Conservation (phyloP, 345 rosid species). For the Eucalyptus pumila region DNA sequence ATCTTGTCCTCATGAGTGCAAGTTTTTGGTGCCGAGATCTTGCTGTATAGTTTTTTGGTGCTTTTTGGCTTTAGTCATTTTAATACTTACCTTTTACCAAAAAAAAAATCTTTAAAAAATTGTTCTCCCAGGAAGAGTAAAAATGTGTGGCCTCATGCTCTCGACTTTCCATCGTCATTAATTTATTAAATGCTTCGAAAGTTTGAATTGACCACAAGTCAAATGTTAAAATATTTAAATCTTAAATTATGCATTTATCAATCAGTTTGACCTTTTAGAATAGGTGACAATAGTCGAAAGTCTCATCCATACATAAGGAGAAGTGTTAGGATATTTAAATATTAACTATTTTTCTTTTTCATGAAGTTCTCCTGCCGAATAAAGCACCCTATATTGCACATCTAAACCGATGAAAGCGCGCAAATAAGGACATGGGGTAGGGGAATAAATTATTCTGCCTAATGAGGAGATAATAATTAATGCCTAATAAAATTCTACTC, state of each 20-base stretch:
- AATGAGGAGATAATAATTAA: neutral
- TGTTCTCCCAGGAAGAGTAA: neutral
- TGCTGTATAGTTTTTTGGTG: too few species aligned
- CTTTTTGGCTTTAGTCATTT: too few species aligned
- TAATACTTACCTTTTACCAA: too few species aligned
- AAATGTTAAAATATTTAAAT: too few species aligned
- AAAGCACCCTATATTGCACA: neutral
- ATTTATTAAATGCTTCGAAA: neutral
- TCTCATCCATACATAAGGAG: neutral
- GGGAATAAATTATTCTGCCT: neutral
- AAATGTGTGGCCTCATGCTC: neutral
- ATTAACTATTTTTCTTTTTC: too few species aligned
- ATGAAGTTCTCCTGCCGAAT: too few species aligned
- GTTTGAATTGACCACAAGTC: neutral
- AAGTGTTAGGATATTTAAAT: neutral
- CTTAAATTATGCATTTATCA: too few species aligned
- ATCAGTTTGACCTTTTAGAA: too few species aligned
- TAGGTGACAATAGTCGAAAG: too few species aligned
- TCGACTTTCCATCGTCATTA: neutral
- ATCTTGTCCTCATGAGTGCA: too few species aligned
- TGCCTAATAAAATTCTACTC: neutral
- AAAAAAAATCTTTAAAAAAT: neutral
- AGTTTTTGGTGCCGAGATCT: too few species aligned
- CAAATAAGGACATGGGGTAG: neutral
- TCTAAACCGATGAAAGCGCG: neutral